Conservation (phyloP, 306 rosid genomes). For the Lathyrus aphaca region DNA sequence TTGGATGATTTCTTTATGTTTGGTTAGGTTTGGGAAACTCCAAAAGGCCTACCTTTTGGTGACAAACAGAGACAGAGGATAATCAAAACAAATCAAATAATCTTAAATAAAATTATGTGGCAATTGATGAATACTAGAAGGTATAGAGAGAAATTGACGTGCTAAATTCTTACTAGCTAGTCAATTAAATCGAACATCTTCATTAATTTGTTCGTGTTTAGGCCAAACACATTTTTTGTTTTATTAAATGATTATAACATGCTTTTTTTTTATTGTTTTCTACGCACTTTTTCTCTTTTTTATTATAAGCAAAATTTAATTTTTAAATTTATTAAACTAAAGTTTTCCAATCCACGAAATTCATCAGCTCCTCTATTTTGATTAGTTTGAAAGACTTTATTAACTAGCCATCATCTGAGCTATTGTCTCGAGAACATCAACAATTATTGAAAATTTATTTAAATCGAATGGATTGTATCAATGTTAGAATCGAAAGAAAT, state of each 20-base stretch:
- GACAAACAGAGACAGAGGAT: slow-evolving; percentile 32
- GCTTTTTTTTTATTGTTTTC: not conserved
- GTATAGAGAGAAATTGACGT: slow-evolving; percentile 23
- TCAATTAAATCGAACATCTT: not conserved
- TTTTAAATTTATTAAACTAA: no score
- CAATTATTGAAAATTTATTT: no score
- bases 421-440: no score
- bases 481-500: no score
- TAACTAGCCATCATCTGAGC: no score
- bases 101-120: slow-evolving; percentile 23
- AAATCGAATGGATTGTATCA: no score
- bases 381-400: no score
- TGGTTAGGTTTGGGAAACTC: slow-evolving; percentile 39
- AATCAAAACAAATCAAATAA: slow-evolving; percentile 5
- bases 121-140: not conserved
- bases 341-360: no score
- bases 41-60: slow-evolving; percentile 42
- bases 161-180: not conserved
- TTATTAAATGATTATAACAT: not conserved
- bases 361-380: no score
- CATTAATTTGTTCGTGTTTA: not conserved
- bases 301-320: no score
- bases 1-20: slow-evolving; percentile 22
- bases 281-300: no score
- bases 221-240: not conserved